Evolutionary conservation across 1,139 yeast species (phyloP).

Genomic region (Diutina pseudorugosa): DNA sequence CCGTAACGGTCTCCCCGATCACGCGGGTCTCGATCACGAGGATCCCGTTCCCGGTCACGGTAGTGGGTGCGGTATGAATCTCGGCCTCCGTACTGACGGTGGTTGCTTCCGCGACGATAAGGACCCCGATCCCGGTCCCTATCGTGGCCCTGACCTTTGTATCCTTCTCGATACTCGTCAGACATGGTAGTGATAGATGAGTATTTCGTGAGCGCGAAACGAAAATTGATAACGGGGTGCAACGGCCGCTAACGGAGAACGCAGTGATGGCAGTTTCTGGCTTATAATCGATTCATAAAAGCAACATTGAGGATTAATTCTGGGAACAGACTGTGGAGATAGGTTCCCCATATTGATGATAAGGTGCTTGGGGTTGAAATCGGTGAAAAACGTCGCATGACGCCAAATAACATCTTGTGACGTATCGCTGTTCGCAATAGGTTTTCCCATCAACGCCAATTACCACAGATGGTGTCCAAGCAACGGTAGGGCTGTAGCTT

Average conservation of each 20-base stretch:
- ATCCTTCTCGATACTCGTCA: neutral
- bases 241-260: too few species aligned
- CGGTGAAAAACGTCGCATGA: too few species aligned
- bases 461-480: neutral
- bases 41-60: neutral
- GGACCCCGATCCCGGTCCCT: neutral
- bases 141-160: neutral
- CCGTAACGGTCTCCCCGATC: neutral
- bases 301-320: too few species aligned
- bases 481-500: too few species aligned
- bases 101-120: neutral
- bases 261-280: too few species aligned
- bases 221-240: too few species aligned
- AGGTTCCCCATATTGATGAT: too few species aligned
- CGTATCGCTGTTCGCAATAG: neutral
- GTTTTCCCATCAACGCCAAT: neutral
- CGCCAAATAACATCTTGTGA: neutral
- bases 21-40: neutral
- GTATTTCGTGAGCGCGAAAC: neutral
- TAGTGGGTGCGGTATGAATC: neutral
- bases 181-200: neutral
- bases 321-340: too few species aligned
- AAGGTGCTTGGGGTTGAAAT: too few species aligned
- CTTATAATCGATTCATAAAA: too few species aligned
- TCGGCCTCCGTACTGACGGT: neutral